Conservation (phyloP, 225 moss, liverwort and hornwort species). For the Marchantia polymorpha region DNA sequence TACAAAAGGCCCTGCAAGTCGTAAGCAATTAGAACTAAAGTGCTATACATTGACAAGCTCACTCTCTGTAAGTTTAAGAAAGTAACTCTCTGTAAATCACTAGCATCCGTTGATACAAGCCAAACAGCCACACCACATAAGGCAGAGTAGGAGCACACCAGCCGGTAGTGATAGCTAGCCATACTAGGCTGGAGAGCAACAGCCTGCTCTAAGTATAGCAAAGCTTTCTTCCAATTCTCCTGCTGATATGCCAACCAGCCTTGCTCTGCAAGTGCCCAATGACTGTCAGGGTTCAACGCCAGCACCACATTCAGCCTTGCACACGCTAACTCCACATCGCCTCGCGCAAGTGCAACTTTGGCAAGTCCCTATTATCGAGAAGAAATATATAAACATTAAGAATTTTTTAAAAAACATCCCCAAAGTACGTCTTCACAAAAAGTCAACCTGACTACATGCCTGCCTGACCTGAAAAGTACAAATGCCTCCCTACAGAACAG, state of each 20-base stretch:
- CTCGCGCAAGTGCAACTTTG: conserved; percentile 45
- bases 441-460: background rate
- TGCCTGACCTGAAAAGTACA: background rate
- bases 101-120: background rate
- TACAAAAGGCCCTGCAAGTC: conserved; percentile 83
- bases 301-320: conserved; percentile 60
- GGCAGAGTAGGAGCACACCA: conserved; percentile 52
- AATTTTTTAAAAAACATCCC: background rate
- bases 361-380: conserved; percentile 43
- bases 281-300: conserved; percentile 56
- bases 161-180: conserved; percentile 75
- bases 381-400: background rate
- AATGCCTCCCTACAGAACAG: background rate
- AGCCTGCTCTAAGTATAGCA: conserved; percentile 69
- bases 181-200: conserved; percentile 54
- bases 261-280: conserved; percentile 91
- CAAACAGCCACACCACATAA: background rate
- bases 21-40: conserved; percentile 42
- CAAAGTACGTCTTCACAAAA: background rate
- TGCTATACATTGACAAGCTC: background rate
- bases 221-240: conserved; percentile 54
- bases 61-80: background rate
- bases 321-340: conserved; percentile 45
- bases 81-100: background rate
- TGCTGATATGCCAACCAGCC: conserved; percentile 79